Conservation (phyloP, 306 rosid species). For the Vigna nakashimae region DNA sequence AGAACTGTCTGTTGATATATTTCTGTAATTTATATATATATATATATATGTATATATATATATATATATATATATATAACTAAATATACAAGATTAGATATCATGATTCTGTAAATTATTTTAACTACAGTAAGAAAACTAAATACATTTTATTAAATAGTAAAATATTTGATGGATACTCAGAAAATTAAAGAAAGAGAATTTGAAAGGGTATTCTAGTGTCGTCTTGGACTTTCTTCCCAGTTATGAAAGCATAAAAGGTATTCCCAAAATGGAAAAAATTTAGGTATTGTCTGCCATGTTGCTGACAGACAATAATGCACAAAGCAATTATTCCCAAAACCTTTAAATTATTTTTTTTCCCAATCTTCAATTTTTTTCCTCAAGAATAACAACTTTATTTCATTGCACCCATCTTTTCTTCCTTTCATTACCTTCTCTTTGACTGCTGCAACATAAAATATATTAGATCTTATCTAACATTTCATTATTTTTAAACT, state of each 20-base stretch:
- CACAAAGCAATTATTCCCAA: not conserved
- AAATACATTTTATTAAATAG: not conserved
- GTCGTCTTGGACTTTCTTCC: constrained; percentile 12
- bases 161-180: too few relatives aligned
- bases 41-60: too few relatives aligned
- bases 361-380: not conserved
- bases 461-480: too few relatives aligned
- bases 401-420: too few relatives aligned
- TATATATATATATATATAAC: too few relatives aligned
- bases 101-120: not conserved
- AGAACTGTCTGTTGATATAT: too few relatives aligned
- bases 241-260: constrained; percentile 45
- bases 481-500: too few relatives aligned
- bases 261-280: constrained; percentile 47
- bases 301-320: constrained; percentile 18
- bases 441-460: too few relatives aligned
- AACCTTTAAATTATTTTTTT: not conserved
- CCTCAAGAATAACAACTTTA: not conserved
- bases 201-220: not conserved
- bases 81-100: not conserved
- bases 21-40: too few relatives aligned
- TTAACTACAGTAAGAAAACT: not conserved
- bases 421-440: too few relatives aligned
- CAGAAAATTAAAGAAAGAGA: not conserved
- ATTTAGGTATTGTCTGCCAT: constrained; percentile 41